Conservation (phyloP, 306 rosid species). For the Begonia loranthoides region DNA sequence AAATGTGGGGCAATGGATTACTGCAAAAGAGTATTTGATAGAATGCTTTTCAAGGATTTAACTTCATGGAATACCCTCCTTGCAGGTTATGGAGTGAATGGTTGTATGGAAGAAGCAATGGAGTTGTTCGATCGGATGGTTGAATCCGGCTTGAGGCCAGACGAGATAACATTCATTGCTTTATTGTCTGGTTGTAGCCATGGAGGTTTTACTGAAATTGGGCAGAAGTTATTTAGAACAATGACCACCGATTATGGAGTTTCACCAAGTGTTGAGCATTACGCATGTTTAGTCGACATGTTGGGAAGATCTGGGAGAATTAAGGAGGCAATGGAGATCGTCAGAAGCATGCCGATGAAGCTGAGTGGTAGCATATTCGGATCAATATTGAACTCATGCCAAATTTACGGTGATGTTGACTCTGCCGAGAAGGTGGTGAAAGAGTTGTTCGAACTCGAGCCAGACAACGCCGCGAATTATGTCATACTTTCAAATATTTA, state of each 20-base stretch:
- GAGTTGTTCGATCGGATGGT: conserved; percentile 31
- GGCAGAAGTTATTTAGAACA: conserved; percentile 20
- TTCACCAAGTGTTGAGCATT: conserved; percentile 4
- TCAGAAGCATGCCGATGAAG: conserved; percentile 38
- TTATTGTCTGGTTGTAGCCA: conserved; percentile 51
- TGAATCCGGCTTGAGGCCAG: conserved; percentile 22
- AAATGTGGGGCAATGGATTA: conserved; percentile 46
- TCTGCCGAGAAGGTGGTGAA: conserved; percentile 26
- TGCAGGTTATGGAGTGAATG: conserved; percentile 36
- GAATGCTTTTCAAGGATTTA: conserved; percentile 29
- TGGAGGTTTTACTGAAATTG: conserved; percentile 28
- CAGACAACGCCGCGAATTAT: conserved; percentile 39
- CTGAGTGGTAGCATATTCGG: conserved; percentile 48
- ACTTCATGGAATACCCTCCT: conserved; percentile 55
- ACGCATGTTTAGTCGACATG: too few relatives aligned
- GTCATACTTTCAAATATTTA: conserved; percentile 50
- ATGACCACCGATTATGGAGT: conserved; percentile 28
- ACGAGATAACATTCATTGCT: conserved; percentile 32
- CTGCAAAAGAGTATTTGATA: conserved; percentile 29
- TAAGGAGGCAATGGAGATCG: conserved; percentile 23
- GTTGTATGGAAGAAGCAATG: conserved; percentile 26
- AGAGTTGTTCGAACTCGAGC: conserved; percentile 33
- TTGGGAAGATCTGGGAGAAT: conserved; percentile 4
- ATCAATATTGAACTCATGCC: conserved; percentile 41
- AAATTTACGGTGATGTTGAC: conserved; percentile 27